These are phyloP conservation scores for Solanum hybrid DNA, from an alignment of 305 asterid genomes.

Conservation along the genomic window DNA sequence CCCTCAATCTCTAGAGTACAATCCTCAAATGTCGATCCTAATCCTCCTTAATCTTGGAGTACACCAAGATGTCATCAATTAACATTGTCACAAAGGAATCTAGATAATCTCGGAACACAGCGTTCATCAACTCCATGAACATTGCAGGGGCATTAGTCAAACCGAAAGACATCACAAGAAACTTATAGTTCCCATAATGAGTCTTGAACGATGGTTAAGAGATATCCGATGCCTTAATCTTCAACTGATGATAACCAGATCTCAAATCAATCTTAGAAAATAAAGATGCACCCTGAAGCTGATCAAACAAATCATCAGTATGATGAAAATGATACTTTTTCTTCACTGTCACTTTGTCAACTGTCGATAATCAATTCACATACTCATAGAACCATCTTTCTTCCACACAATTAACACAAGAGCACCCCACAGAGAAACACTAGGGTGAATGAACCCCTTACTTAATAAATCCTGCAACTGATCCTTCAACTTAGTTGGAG, in stretches of 20 bases:
- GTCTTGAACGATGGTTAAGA: background rate
- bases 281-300: background rate
- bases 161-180: background rate
- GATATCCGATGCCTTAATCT: background rate
- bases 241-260: no score
- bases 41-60: background rate
- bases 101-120: background rate
- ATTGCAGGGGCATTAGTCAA: background rate
- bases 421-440: background rate
- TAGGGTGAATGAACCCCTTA: background rate
- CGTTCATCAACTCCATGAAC: background rate
- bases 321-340: background rate
- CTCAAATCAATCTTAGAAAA: no score
- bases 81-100: background rate
- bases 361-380: no score
- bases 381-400: background rate
- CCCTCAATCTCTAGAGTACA: background rate
- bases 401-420: background rate
- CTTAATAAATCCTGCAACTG: background rate
- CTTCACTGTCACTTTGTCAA: background rate
- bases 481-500: background rate
- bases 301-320: no score
- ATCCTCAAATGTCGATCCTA: background rate
- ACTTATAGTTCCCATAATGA: background rate
- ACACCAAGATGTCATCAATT: background rate